Conservation (phyloP, 441 rosid species). For the Jatropha podagrica region DNA sequence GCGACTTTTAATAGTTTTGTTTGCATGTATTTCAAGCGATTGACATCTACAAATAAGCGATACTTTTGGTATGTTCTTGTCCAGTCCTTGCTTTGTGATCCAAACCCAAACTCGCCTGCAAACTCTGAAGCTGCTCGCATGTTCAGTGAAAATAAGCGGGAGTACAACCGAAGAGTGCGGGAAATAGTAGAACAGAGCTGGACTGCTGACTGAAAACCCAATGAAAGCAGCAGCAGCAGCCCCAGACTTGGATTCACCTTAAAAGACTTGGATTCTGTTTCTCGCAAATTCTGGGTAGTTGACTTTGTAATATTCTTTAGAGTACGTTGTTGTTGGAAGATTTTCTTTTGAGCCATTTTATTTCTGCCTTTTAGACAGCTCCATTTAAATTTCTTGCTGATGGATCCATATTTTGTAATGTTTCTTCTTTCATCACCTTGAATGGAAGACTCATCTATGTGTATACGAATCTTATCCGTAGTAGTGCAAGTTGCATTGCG, state of each 20-base stretch:
- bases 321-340: not conserved
- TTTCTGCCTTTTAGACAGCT: constrained; percentile 1
- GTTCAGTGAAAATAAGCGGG: constrained; percentile 53
- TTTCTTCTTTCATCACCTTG: not conserved
- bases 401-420: not conserved
- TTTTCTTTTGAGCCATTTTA: not conserved
- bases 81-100: constrained; percentile 54
- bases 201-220: constrained; percentile 39
- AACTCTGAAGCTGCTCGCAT: constrained; percentile 53
- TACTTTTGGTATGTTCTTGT: not conserved
- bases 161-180: constrained; percentile 50
- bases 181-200: constrained; percentile 60
- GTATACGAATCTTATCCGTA: not conserved
- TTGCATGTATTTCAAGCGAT: not conserved
- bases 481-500: not conserved
- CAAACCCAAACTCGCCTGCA: constrained; percentile 57
- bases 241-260: not conserved
- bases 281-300: not conserved
- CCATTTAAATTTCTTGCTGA: not conserved
- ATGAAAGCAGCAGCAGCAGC: not conserved
- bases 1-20: not conserved
- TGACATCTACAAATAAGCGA: not conserved
- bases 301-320: not conserved
- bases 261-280: not conserved
- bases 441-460: not conserved